phyloP scores from a whole-genome alignment of 1,139 yeast genomes.

The Yamadazyma songkhlaensis region DNA sequence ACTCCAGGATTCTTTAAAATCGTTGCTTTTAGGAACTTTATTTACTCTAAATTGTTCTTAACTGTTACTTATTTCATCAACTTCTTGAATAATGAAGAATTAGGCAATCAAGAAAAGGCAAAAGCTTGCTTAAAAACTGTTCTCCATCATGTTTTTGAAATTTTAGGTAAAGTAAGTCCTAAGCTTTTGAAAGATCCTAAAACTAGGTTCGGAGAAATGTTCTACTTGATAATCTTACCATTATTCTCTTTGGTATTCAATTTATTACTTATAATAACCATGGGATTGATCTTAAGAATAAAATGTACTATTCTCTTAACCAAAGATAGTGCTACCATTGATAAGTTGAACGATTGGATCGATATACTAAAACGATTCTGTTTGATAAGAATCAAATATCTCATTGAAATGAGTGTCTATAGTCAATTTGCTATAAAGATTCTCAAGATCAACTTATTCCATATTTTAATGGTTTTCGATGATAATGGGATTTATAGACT shows the following conservation, averaged over 20 bases:
- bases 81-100: conserved; percentile 8
- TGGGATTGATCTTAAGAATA: conserved; percentile 7
- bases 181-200: conserved; percentile 3
- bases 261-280: conserved; percentile 4
- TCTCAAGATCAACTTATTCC: conserved; percentile 8
- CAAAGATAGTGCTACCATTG: not conserved
- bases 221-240: conserved; percentile 9
- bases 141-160: conserved; percentile 4
- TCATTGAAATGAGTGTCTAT: conserved; percentile 6
- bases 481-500: conserved; percentile 13
- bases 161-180: conserved; percentile 8
- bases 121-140: conserved; percentile 6
- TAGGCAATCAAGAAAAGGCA: conserved; percentile 3
- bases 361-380: conserved; percentile 6
- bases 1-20: conserved; percentile 9
- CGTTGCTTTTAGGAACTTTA: conserved; percentile 2
- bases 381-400: conserved; percentile 7
- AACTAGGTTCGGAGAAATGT: conserved; percentile 6
- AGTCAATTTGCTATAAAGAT: conserved; percentile 11
- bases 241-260: conserved; percentile 6
- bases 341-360: conserved; percentile 3
- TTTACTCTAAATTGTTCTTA: conserved; percentile 5
- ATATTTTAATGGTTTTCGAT: conserved; percentile 6
- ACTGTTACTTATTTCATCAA: conserved; percentile 2
- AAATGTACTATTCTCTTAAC: conserved; percentile 6